Evolutionary conservation across 1,284 basidiomycete genomes (phyloP).

Genomic region (Trametes polyzona): DNA sequence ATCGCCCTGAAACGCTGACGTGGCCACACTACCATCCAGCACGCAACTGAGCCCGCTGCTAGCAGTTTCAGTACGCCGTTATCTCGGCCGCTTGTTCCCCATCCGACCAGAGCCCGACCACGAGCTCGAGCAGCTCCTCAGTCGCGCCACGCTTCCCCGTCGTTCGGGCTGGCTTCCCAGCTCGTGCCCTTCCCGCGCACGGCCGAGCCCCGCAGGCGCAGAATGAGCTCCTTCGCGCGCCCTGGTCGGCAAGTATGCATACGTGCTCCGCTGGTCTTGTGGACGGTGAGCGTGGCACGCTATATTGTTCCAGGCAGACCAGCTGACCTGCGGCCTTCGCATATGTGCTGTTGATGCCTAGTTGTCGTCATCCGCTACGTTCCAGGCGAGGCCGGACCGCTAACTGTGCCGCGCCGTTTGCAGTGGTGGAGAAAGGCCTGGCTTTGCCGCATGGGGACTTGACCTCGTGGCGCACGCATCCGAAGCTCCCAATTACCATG

Average conservation of each 20-base stretch:
- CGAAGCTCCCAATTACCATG: no score
- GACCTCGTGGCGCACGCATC: no score
- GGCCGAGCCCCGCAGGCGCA: no score
- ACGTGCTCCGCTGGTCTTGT: not conserved
- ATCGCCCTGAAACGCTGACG: not conserved
- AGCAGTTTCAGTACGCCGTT: constrained; percentile 3
- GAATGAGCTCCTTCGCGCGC: no score
- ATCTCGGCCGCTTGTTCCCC: constrained; percentile 6
- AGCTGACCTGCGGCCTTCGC: constrained; percentile 3
- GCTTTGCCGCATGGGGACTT: no score
- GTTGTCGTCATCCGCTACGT: not conserved
- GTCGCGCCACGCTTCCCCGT: not conserved
- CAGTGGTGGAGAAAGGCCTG: no score
- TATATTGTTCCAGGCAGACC: not conserved
- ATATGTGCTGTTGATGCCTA: not conserved
- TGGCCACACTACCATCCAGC: not conserved
- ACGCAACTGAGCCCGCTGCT: not conserved
- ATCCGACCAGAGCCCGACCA: not conserved
- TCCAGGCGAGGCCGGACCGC: not conserved
- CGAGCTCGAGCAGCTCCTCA: not conserved
- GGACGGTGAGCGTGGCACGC: not conserved
- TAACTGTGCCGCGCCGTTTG: not conserved
- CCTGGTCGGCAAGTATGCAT: no score
- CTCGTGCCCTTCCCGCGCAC: not conserved
- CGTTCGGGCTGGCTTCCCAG: not conserved